Conservation (phyloP, 164 flowering plant genomes). For the Amborella trichopoda region DNA sequence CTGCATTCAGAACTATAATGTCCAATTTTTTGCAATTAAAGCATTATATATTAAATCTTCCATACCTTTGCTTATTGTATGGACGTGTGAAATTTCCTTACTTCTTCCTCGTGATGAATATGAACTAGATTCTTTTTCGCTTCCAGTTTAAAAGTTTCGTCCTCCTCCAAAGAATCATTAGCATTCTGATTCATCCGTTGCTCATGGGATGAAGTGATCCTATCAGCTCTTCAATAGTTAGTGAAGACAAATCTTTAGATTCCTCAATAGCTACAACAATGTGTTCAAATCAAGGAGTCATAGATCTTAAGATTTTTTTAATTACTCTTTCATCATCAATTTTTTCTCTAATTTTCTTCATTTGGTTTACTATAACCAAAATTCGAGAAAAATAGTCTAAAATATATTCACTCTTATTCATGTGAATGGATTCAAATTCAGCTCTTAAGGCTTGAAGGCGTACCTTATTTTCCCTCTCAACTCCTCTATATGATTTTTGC, state of each 20-base stretch:
- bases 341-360: background rate
- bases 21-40: background rate
- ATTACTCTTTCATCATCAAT: background rate
- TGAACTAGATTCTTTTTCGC: background rate
- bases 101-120: background rate
- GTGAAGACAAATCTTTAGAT: background rate
- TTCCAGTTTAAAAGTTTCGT: background rate
- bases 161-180: background rate
- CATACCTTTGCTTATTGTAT: background rate
- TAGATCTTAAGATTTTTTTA: background rate
- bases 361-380: background rate
- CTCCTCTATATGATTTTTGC: background rate
- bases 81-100: background rate
- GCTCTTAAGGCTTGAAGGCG: background rate
- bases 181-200: background rate
- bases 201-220: conserved; percentile 1
- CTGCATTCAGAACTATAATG: background rate
- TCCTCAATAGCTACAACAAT: background rate
- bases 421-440: background rate
- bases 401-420: background rate
- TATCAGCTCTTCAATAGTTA: background rate
- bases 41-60: background rate
- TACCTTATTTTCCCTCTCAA: background rate
- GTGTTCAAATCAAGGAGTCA: background rate
- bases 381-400: background rate